Evolutionary conservation across 1,284 basidiomycete genomes (phyloP).

Genomic region (Phenoliferia sp.): DNA sequence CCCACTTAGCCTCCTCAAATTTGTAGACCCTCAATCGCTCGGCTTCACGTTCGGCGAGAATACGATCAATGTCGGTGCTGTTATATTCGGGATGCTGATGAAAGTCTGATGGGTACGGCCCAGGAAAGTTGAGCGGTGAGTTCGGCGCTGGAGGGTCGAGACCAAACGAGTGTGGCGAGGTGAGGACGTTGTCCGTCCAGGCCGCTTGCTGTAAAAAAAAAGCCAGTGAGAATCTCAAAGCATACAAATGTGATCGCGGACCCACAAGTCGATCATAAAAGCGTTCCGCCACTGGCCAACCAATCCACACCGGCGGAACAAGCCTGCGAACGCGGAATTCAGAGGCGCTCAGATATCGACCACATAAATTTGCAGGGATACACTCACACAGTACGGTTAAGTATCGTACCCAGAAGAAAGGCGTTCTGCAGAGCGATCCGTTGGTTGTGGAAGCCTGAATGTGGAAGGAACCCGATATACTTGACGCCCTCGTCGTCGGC

Average conservation of each 20-base stretch:
- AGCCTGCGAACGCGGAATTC: background rate
- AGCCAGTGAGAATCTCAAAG: background rate
- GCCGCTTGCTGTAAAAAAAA: constrained; percentile 9
- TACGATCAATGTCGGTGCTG: background rate
- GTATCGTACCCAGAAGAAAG: constrained; percentile 25
- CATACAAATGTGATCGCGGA: background rate
- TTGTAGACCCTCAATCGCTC: background rate
- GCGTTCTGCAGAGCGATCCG: constrained; percentile 31
- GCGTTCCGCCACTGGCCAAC: background rate
- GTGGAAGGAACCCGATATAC: constrained; percentile 28
- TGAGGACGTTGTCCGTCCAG: constrained; percentile 21
- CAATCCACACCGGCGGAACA: constrained; percentile 29
- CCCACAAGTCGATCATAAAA: constrained; percentile 9
- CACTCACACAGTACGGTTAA: constrained; percentile 28
- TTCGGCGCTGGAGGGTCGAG: background rate
- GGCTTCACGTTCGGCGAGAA: background rate
- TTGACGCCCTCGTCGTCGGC: background rate
- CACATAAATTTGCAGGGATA: background rate
- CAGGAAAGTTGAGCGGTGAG: constrained; percentile 10
- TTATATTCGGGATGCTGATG: constrained; percentile 8
- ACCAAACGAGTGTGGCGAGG: constrained; percentile 16
- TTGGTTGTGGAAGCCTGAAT: constrained; percentile 38
- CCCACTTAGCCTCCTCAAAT: background rate
- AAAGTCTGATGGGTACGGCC: constrained; percentile 6
- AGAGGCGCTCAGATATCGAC: background rate